phyloP scores from a whole-genome alignment of 2,329 filamentous ascomycete genomes.

The Botryotinia narcissicola region DNA sequence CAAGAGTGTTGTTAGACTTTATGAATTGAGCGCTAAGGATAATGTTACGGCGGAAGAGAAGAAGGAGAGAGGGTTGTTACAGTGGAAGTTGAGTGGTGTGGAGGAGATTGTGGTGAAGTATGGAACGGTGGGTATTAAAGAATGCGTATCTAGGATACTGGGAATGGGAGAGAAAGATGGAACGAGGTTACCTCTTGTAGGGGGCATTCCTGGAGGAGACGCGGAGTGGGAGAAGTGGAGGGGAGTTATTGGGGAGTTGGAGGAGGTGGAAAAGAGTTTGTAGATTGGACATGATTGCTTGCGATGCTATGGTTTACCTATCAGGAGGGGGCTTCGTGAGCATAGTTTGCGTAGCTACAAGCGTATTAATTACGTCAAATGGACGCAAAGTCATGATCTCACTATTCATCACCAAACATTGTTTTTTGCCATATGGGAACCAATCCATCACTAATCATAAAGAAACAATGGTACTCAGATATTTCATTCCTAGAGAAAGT shows the following conservation, averaged over 20 bases:
- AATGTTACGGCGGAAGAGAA: constrained; percentile 44
- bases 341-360: not conserved
- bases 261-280: constrained; percentile 36
- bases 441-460: not conserved
- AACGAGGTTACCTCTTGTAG: constrained; percentile 56
- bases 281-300: constrained; percentile 12
- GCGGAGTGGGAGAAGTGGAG: constrained; percentile 51
- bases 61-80: constrained; percentile 52
- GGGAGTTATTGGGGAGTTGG: constrained; percentile 35
- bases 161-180: constrained; percentile 59
- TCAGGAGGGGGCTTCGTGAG: not conserved
- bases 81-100: constrained; percentile 59
- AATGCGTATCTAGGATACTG: constrained; percentile 57
- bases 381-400: not conserved
- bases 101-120: constrained; percentile 61
- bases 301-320: not conserved
- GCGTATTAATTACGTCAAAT: not conserved
- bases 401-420: not conserved
- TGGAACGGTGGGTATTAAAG: constrained; percentile 64
- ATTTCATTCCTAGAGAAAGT: not conserved
- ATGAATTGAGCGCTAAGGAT: constrained; percentile 45
- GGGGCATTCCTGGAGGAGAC: constrained; percentile 52
- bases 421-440: not conserved
- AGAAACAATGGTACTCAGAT: not conserved
- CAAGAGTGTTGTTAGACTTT: constrained; percentile 57